Conservation (phyloP, 1,139 yeast genomes). For the Candida sp. region DNA sequence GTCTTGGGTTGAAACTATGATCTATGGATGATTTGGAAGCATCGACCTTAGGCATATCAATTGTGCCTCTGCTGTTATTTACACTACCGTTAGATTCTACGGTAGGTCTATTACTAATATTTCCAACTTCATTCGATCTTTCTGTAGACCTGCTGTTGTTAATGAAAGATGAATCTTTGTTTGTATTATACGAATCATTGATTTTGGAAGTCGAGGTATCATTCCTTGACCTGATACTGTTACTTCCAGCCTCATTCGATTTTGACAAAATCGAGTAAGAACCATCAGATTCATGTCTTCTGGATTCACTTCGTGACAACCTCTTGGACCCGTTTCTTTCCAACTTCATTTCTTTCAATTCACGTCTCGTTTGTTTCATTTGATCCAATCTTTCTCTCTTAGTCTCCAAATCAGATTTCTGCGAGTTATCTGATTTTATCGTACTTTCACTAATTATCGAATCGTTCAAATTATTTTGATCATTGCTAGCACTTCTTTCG, state of each 20-base stretch:
- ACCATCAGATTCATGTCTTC: not conserved
- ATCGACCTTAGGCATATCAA: not conserved
- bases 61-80: not conserved
- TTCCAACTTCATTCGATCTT: not conserved
- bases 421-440: not conserved
- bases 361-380: not conserved
- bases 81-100: not conserved
- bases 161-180: not conserved
- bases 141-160: not conserved
- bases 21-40: not conserved
- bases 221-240: too few relatives aligned
- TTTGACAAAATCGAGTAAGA: not conserved
- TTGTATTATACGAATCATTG: too few relatives aligned
- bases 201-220: too few relatives aligned
- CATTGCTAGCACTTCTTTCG: slow-evolving; percentile 1
- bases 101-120: not conserved
- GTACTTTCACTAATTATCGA: not conserved
- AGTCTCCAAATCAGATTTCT: not conserved
- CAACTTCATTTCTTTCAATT: not conserved
- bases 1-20: slow-evolving; percentile 1
- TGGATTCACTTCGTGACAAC: not conserved
- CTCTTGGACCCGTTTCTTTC: not conserved
- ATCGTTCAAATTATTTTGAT: not conserved
- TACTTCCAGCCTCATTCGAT: not conserved
- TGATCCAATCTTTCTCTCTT: not conserved